Evolutionary conservation across 2,329 filamentous ascomycete genomes (phyloP).

Genomic region (Claviceps pusilla): DNA sequence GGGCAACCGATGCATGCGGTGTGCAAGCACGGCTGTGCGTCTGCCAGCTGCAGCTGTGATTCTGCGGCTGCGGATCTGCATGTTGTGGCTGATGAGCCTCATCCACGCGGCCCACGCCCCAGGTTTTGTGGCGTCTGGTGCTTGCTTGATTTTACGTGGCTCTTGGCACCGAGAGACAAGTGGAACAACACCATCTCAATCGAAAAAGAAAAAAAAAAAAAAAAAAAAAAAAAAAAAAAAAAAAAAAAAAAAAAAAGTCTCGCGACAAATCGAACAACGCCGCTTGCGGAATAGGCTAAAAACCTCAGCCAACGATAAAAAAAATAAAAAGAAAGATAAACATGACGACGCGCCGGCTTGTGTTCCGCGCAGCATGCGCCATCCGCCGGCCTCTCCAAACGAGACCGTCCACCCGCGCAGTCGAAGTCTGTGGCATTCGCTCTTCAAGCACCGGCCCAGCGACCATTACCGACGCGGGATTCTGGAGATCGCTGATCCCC

Average conservation of each 20-base stretch:
- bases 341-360: conserved; percentile 7
- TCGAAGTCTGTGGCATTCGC: conserved; percentile 7
- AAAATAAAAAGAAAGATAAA: background rate
- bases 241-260: background rate
- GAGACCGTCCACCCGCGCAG: background rate
- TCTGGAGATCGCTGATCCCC: conserved; percentile 58
- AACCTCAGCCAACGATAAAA: background rate
- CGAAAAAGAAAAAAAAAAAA: background rate
- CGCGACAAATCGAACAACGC: background rate
- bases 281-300: background rate
- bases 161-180: too few species aligned
- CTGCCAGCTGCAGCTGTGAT: background rate
- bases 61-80: background rate
- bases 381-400: background rate
- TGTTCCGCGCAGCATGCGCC: background rate
- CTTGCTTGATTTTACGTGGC: background rate
- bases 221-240: background rate
- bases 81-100: background rate
- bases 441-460: conserved; percentile 27
- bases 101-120: too few species aligned
- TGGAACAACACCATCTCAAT: background rate
- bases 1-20: conserved; percentile 16
- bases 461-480: conserved; percentile 39
- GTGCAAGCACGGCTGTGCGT: background rate
- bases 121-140: background rate